Evolutionary conservation across 2,329 filamentous ascomycete genomes (phyloP).

Genomic region (Talaromyces funiculosus): DNA sequence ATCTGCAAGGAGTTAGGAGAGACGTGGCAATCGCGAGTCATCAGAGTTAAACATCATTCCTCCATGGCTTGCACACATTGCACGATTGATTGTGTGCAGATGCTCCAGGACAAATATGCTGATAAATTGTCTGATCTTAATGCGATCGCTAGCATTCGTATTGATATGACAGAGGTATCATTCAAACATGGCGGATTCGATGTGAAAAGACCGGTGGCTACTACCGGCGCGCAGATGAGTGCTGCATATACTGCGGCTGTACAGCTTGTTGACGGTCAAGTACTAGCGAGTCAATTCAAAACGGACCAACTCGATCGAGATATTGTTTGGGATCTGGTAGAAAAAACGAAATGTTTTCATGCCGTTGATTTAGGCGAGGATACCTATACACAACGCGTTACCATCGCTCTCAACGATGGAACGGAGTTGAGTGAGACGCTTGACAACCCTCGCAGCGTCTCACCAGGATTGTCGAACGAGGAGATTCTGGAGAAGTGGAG

Average conservation of each 20-base stretch:
- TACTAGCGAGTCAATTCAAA: constrained; percentile 31
- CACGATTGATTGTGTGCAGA: constrained; percentile 31
- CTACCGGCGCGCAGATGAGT: constrained; percentile 39
- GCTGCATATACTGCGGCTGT: constrained; percentile 31
- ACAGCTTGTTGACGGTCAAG: constrained; percentile 34
- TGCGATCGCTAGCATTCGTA: not conserved
- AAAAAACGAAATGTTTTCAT: constrained; percentile 23
- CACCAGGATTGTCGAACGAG: constrained; percentile 31
- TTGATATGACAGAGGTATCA: constrained; percentile 14
- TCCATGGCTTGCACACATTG: constrained; percentile 34
- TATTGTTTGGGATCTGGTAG: constrained; percentile 31
- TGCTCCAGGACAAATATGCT: constrained; percentile 22
- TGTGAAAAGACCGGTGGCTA: constrained; percentile 28
- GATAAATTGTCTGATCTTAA: constrained; percentile 16
- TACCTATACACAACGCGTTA: constrained; percentile 16
- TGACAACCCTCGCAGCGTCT: constrained; percentile 26
- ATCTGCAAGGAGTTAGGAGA: constrained; percentile 30
- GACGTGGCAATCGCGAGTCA: constrained; percentile 29
- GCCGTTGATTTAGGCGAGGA: constrained; percentile 14
- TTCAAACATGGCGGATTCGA: constrained; percentile 37
- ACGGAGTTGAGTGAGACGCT: constrained; percentile 17
- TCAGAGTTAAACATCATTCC: constrained; percentile 35
- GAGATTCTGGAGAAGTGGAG: constrained; percentile 36
- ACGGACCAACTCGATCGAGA: constrained; percentile 30
- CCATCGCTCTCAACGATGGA: constrained; percentile 22